Percentiles rank a stretch among this genome's conserved stretches.
Evolutionary conservation across 116 monocot species (phyloP).

Genomic region (Cymodocea nodosa): DNA sequence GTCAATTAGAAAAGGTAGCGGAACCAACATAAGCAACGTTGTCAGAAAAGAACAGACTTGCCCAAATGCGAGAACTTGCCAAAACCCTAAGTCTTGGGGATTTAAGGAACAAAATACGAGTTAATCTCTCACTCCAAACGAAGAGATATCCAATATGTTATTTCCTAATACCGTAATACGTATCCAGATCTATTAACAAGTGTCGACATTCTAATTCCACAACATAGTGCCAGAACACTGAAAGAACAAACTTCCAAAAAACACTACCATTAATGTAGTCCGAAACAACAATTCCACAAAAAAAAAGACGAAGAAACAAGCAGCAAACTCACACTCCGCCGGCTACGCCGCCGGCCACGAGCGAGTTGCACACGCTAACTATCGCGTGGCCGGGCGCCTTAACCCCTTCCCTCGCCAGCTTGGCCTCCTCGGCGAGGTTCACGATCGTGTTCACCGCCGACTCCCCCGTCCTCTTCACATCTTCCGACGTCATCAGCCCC

Average conservation of each 20-base stretch:
- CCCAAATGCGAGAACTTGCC: neutral
- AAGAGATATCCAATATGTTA: too few species aligned
- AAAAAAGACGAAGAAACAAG: neutral
- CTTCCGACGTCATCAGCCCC: conserved; percentile 75
- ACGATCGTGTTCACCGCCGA: conserved; percentile 92
- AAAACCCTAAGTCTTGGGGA: neutral
- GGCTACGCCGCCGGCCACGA: conserved; percentile 89
- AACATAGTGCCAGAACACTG: too few species aligned
- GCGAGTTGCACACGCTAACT: conserved; percentile 80
- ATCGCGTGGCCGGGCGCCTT: conserved; percentile 73
- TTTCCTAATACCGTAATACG: too few species aligned
- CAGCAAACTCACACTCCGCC: conserved; percentile 76
- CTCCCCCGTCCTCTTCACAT: conserved; percentile 81
- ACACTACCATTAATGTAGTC: neutral
- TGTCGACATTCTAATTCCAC: too few species aligned
- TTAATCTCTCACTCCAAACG: too few species aligned
- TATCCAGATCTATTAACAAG: too few species aligned
- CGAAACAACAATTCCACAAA: neutral
- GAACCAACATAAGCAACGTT: too few species aligned
- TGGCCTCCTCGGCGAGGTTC: conserved; percentile 95
- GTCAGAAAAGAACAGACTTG: neutral
- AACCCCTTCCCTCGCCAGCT: conserved; percentile 85
- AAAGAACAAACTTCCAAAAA: neutral
- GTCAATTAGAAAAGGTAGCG: too few species aligned
- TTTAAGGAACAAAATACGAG: too few species aligned